Evolutionary conservation across 805 yeast species (phyloP), one percentile per base, ranked within the genome.

Genomic region (Lachancea cidri): DNA sequence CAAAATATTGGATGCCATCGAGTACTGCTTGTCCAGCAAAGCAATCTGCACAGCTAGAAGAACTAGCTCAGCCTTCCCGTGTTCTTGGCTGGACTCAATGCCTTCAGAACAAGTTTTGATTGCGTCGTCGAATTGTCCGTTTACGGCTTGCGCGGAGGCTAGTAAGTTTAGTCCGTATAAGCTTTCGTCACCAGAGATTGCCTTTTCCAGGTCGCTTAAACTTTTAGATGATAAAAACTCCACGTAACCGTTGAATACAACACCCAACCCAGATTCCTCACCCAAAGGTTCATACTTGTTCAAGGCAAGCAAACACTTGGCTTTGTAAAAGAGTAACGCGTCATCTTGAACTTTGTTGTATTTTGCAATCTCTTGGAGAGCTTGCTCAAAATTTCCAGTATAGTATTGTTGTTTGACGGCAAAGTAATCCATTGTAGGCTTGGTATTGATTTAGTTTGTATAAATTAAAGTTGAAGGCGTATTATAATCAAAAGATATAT

Each of bases 341-440:
- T 55, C 56, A 33, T 48, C 52, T 19, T 57, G 46, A 4, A 58
- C 47, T 53, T 71, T 58, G 16, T 70, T 59, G 47, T 68, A 71
- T 38, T 65, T 73, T 5, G 63, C 68, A 25, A 67, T 42, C 29
- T 71, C 67, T 4, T 65, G 55, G 35, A 65, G 51, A 2, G 74
- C 76, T 50, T 71, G 67, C 9, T 64, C 54, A 55, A 70, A 76
- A 52, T 77, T 79, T 37, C 80, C 78, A 9, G 83, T 74, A 59
- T 73, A 80, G 63, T 77, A 81, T 44, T 74, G 76, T 53, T 77
- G 81, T 49, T 77, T 72, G 18, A 80, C 59, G 14, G 69, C 70
- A 59, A 71, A 80, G 29, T 76, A 67, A 52, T 78, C 83, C 58
- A 56, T 49, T 31, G 4, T 15, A 17, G 9, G 11, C 27, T 22